Evolutionary conservation across 139 green algal genomes (phyloP).

Genomic region (Spirogloea muscicola): DNA sequence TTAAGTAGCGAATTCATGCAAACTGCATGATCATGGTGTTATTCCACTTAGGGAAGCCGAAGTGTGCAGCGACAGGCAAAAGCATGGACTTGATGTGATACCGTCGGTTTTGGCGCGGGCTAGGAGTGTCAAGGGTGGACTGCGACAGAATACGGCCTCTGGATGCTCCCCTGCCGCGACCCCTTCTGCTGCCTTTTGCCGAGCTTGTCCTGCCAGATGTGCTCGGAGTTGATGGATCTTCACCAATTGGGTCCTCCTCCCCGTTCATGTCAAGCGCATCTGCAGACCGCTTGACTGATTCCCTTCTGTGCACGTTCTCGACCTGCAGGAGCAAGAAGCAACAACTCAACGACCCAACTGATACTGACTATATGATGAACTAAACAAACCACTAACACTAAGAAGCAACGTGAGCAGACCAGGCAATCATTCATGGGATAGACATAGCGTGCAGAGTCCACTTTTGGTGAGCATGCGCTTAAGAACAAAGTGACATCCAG

Average conservation of each 20-base stretch:
- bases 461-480: background rate
- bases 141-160: background rate
- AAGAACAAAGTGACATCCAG: background rate
- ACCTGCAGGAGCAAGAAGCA: too few species aligned
- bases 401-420: background rate
- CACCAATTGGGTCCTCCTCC: too few species aligned
- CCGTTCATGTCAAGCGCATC: too few species aligned
- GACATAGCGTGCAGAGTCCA: background rate
- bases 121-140: background rate
- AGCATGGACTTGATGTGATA: background rate
- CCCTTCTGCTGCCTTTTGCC: too few species aligned
- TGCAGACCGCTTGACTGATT: too few species aligned
- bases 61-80: background rate
- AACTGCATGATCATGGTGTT: background rate
- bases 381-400: background rate
- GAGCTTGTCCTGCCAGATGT: too few species aligned
- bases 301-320: too few species aligned
- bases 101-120: background rate
- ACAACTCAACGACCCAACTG: too few species aligned
- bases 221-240: too few species aligned
- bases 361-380: too few species aligned
- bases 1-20: constrained; percentile 1
- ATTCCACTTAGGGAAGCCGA: too few species aligned
- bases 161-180: background rate
- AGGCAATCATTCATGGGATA: background rate